A percentile compares a stretch with the other conserved stretches of the same genome.
Conservation (phyloP, 805 yeast genomes). For the Pichia membranifaciens region DNA sequence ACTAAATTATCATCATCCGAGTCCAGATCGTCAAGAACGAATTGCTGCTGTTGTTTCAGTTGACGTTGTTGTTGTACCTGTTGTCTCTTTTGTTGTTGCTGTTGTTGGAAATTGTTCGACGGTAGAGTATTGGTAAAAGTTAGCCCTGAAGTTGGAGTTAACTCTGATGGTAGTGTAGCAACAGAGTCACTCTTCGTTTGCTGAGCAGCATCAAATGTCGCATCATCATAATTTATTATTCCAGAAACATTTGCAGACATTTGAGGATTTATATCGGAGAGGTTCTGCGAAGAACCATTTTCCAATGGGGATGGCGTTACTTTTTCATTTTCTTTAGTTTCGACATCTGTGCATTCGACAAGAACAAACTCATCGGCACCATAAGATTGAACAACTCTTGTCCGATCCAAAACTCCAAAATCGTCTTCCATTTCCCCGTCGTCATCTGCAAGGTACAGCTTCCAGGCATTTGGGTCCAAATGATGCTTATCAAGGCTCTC, state of each 20-base stretch:
- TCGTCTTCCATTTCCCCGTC: slow-evolving; percentile 92
- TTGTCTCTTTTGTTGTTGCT: slow-evolving; percentile 1
- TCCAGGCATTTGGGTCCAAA: slow-evolving; percentile 66
- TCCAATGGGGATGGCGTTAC: slow-evolving; percentile 44
- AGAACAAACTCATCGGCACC: slow-evolving; percentile 80
- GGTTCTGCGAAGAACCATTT: not conserved
- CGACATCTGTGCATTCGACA: slow-evolving; percentile 49
- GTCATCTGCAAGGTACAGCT: slow-evolving; percentile 79
- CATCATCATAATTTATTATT: not conserved
- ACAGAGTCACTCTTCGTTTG: slow-evolving; percentile 9
- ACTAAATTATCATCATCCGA: slow-evolving; percentile 14
- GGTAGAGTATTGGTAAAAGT: slow-evolving; percentile 13
- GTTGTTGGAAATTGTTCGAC: slow-evolving; percentile 1
- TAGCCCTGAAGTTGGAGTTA: slow-evolving; percentile 23
- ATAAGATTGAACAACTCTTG: slow-evolving; percentile 58
- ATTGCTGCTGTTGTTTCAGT: not conserved
- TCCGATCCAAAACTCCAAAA: slow-evolving; percentile 80
- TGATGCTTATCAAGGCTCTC: slow-evolving; percentile 9
- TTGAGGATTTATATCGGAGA: not conserved
- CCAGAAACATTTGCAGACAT: too few relatives aligned
- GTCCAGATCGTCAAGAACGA: slow-evolving; percentile 15
- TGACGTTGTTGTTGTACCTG: not conserved
- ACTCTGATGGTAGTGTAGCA: slow-evolving; percentile 16
- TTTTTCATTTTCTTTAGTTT: slow-evolving; percentile 41
- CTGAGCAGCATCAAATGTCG: not conserved